Percentiles rank a stretch among this genome's conserved stretches.
Evolutionary conservation across 306 rosid genomes (phyloP).

Genomic region (Vicia faba): DNA sequence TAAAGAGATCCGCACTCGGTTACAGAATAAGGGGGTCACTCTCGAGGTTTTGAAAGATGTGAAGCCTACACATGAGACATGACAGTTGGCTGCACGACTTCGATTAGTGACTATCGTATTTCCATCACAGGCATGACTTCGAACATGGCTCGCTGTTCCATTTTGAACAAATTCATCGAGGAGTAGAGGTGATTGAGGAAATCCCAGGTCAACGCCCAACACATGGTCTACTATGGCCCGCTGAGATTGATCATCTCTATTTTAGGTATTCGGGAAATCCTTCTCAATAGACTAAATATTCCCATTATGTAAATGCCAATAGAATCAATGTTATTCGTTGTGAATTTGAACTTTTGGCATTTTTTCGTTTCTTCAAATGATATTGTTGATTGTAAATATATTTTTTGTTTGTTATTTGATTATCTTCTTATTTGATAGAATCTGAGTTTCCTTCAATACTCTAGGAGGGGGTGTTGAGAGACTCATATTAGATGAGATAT

Average conservation of each 20-base stretch:
- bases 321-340: background rate
- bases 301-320: background rate
- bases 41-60: background rate
- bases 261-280: background rate
- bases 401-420: background rate
- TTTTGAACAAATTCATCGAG: background rate
- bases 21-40: constrained; percentile 10
- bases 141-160: background rate
- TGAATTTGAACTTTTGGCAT: background rate
- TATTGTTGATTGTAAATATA: constrained; percentile 1
- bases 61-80: background rate
- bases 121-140: background rate
- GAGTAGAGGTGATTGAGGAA: constrained; percentile 3
- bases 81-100: background rate
- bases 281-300: background rate
- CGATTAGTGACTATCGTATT: background rate
- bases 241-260: constrained; percentile 2
- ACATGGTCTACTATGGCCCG: background rate
- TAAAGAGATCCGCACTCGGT: background rate
- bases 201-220: background rate
- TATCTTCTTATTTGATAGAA: background rate
- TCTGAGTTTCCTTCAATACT: background rate
- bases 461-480: background rate
- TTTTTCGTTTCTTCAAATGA: background rate
- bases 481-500: background rate